Evolutionary conservation across 768 basidiomycete species (phyloP).

Genomic region (Pleurotus pulmonarius): DNA sequence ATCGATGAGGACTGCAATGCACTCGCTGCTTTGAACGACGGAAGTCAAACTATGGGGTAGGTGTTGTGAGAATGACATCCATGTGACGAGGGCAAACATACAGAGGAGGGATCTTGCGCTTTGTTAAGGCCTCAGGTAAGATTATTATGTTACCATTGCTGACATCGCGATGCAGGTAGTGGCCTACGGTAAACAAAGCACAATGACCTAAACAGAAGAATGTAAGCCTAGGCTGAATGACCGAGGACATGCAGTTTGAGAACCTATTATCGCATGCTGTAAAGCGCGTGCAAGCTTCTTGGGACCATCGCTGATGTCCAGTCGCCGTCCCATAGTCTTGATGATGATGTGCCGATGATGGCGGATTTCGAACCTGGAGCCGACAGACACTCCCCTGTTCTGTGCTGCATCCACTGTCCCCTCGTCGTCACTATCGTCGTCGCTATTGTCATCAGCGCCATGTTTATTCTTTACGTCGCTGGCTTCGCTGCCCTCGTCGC

Average conservation of each 20-base stretch:
- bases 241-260: not conserved
- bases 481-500: not conserved
- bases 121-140: not conserved
- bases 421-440: too few relatives aligned
- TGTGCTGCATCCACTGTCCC: too few relatives aligned
- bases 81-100: not conserved
- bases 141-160: slow-evolving; percentile 6
- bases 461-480: too few relatives aligned
- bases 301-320: not conserved
- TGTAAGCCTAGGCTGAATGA: not conserved
- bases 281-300: not conserved
- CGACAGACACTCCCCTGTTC: too few relatives aligned
- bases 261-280: not conserved
- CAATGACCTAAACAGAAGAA: not conserved
- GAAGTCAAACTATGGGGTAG: too few relatives aligned
- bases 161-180: slow-evolving; percentile 8
- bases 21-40: too few relatives aligned
- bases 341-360: not conserved
- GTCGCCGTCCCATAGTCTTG: not conserved
- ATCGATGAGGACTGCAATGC: too few relatives aligned
- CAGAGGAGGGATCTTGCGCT: not conserved
- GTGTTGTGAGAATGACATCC: too few relatives aligned
- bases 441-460: too few relatives aligned
- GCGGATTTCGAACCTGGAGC: not conserved
- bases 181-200: not conserved